Base-by-base conservation (phyloP, 1,284 basidiomycete species). In the Rhizopogon parksii region DNA sequence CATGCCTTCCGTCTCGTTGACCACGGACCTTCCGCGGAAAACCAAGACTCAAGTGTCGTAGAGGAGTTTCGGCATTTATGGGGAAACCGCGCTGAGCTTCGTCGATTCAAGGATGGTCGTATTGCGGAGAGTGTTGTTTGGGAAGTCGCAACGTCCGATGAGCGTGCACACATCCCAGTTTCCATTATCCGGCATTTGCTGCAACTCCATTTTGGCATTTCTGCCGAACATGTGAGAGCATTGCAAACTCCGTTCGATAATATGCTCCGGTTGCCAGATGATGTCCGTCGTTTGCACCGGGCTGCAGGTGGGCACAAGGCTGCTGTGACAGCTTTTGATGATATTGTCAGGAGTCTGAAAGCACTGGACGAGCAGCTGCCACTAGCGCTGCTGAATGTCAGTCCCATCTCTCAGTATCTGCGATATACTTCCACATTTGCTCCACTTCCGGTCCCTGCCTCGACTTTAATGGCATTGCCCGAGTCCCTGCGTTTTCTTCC, bases 91-190 rank as follows among this genome's bases (percentile, higher is more conserved):
- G 85, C 95, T 0, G 95, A 99, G 66, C 73, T 98, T 17, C 81
- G 96, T n/a, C 82, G 95, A 15, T 99, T 99, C 77, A 95, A 97
- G 67, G 95, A 99, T 62, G 95, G 95, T 0, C 79, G 87, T 4
- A 98, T 99, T 56, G 67, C 82, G 6, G 92, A 98, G 68, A 93
- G 90, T 63, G 92, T 99, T 11, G 93, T 98, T 0, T 99, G 96
- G 96, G 80, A 88, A 6, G 79, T 86, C 12, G 77, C 76, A 55
- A 82, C 75, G 4, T 74, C 76, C 0, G 89, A 92, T 55, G 91
- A 94, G 56, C 84, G 90, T 6, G 76, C 82, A 2, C 79, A 85
- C 47, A 85, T 99, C 36, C 92, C 94, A 0, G 71, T 76, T 6
- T 77, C 80, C 63, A 82, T 98, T 57, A 78, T 93, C 11, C 69